These are phyloP conservation scores for Mycena filopes DNA, from an alignment of 768 basidiomycete genomes.

Conservation along the genomic window DNA sequence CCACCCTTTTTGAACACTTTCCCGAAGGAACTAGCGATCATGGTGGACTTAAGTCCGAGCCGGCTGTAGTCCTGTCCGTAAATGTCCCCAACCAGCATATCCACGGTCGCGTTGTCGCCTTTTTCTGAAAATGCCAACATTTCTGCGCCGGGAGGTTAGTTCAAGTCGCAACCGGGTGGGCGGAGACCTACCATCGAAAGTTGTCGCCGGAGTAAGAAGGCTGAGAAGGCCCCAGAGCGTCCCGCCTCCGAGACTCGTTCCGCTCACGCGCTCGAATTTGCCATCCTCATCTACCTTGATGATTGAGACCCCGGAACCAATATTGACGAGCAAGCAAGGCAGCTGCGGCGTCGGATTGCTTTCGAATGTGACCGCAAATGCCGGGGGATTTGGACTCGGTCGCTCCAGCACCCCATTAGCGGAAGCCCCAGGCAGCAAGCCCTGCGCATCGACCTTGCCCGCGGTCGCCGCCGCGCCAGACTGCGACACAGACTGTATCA, in stretches of 20 bases:
- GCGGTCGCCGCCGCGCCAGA: conserved; percentile 17
- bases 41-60: conserved; percentile 96
- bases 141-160: conserved; percentile 61
- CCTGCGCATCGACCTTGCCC: conserved; percentile 14
- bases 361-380: conserved; percentile 90
- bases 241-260: conserved; percentile 96
- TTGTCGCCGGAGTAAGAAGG: conserved; percentile 92
- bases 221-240: conserved; percentile 97
- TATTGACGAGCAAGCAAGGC: conserved; percentile 97
- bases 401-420: conserved; percentile 65
- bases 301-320: conserved; percentile 96
- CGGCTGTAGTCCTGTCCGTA: conserved; percentile 98
- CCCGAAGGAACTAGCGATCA: conserved; percentile 98
- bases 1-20: conserved; percentile 96
- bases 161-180: conserved; percentile 19
- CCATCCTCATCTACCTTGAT: conserved; percentile 98
- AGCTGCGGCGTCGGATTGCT: conserved; percentile 85
- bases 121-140: conserved; percentile 95
- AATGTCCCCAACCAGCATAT: conserved; percentile 99
- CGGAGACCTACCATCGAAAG: conserved; percentile 87
- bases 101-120: conserved; percentile 93
- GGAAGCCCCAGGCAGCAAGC: conserved; percentile 23
- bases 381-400: conserved; percentile 91
- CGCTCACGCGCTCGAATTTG: conserved; percentile 94
- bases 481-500: conserved; percentile 76